A percentile compares a stretch with the other conserved stretches of the same genome.
Evolutionary conservation across 2,329 filamentous ascomycete species (phyloP).

Genomic region (Talaromyces atroroseus): DNA sequence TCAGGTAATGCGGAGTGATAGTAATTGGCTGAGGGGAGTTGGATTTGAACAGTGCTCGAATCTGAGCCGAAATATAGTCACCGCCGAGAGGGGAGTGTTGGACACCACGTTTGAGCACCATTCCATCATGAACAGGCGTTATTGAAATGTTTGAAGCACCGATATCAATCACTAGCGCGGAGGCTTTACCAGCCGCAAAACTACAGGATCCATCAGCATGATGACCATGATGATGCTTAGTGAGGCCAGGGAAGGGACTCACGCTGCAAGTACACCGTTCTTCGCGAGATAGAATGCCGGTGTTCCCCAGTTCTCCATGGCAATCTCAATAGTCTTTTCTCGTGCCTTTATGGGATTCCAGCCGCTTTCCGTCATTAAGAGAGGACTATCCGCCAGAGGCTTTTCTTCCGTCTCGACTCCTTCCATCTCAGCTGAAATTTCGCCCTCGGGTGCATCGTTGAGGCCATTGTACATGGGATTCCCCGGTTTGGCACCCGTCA

Average conservation of each 20-base stretch:
- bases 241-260: conserved; percentile 24
- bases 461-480: conserved; percentile 70
- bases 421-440: conserved; percentile 54
- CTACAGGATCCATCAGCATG: conserved; percentile 24
- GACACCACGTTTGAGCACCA: conserved; percentile 86
- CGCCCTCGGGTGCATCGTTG: conserved; percentile 60
- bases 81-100: conserved; percentile 81
- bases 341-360: conserved; percentile 86
- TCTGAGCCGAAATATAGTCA: conserved; percentile 82
- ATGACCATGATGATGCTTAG: background rate
- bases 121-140: conserved; percentile 87
- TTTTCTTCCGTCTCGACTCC: conserved; percentile 62
- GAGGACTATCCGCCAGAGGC: conserved; percentile 78
- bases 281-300: conserved; percentile 92
- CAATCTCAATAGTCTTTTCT: conserved; percentile 91
- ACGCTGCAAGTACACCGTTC: conserved; percentile 79
- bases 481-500: conserved; percentile 70
- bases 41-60: conserved; percentile 70
- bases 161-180: conserved; percentile 85
- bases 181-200: conserved; percentile 89
- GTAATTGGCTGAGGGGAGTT: conserved; percentile 64
- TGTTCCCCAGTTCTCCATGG: conserved; percentile 94
- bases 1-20: conserved; percentile 77
- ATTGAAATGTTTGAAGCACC: conserved; percentile 85
- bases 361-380: conserved; percentile 88